Conservation (phyloP, 1,139 yeast species). For the Nakaseomyces kungkrabaensis region DNA sequence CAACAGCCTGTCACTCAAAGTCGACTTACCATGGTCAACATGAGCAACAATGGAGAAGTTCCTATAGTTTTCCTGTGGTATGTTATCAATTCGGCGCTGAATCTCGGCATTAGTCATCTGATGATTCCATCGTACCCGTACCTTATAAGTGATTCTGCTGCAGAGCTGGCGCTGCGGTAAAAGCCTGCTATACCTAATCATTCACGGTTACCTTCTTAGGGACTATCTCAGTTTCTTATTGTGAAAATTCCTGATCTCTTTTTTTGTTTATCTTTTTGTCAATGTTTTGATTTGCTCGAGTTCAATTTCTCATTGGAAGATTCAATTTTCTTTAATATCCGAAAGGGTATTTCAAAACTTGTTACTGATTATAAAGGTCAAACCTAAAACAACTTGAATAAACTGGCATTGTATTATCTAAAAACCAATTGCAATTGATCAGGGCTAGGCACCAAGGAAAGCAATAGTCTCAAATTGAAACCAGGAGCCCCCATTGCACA, state of each 20-base stretch:
- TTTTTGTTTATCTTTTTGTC: background rate
- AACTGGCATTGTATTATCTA: no score
- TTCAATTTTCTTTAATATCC: no score
- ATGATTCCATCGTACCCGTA: conserved; percentile 3
- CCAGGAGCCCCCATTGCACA: no score
- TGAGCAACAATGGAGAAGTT: conserved; percentile 95
- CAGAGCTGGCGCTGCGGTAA: background rate
- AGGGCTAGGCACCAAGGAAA: background rate
- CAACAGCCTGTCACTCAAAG: conserved; percentile 74
- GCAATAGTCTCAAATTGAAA: background rate
- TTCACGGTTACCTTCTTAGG: background rate
- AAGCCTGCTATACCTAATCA: background rate
- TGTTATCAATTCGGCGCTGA: conserved; percentile 50
- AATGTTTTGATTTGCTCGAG: no score
- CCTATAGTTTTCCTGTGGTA: conserved; percentile 75
- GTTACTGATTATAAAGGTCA: no score
- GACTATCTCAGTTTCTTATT: background rate
- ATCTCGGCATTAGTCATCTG: conserved; percentile 7
- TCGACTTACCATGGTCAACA: conserved; percentile 95
- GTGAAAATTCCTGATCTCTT: no score
- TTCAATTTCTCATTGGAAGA: no score
- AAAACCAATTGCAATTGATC: no score
- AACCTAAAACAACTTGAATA: no score
- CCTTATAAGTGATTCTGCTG: background rate
- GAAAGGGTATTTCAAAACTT: no score